These are phyloP conservation scores for Penicillium sp. DNA, from an alignment of 2,329 filamentous ascomycete genomes.

Conservation along the genomic window DNA sequence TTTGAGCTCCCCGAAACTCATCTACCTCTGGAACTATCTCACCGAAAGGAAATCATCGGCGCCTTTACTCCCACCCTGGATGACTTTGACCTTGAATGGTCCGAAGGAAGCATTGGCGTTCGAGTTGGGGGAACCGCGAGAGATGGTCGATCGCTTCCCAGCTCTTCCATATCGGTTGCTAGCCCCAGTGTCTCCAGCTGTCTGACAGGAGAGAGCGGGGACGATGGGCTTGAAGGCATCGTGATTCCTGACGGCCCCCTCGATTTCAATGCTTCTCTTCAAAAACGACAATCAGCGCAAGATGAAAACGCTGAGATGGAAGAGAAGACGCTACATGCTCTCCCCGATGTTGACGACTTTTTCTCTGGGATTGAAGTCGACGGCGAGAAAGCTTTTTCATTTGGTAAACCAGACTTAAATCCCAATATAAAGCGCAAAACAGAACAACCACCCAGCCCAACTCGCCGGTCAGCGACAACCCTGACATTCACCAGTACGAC, in stretches of 20 bases:
- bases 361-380: conserved; percentile 85
- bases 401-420: conserved; percentile 79
- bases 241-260: conserved; percentile 81
- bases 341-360: conserved; percentile 68
- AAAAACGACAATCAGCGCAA: conserved; percentile 64
- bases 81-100: conserved; percentile 82
- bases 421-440: conserved; percentile 89
- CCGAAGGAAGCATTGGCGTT: conserved; percentile 88
- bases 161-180: conserved; percentile 83
- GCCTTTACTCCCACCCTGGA: conserved; percentile 65
- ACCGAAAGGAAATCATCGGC: conserved; percentile 62
- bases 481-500: conserved; percentile 88
- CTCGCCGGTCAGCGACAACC: conserved; percentile 72
- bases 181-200: conserved; percentile 93
- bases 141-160: conserved; percentile 76
- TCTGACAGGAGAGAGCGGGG: conserved; percentile 88
- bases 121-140: conserved; percentile 83
- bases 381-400: conserved; percentile 77
- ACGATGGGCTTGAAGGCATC: conserved; percentile 88
- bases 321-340: conserved; percentile 19
- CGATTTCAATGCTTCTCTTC: conserved; percentile 77
- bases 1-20: conserved; percentile 71
- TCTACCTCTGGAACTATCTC: conserved; percentile 63
- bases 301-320: conserved; percentile 34
- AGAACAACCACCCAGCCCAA: conserved; percentile 67